phyloP scores from a whole-genome alignment of 257 asterid species.

The Ligustrum vulgare region DNA sequence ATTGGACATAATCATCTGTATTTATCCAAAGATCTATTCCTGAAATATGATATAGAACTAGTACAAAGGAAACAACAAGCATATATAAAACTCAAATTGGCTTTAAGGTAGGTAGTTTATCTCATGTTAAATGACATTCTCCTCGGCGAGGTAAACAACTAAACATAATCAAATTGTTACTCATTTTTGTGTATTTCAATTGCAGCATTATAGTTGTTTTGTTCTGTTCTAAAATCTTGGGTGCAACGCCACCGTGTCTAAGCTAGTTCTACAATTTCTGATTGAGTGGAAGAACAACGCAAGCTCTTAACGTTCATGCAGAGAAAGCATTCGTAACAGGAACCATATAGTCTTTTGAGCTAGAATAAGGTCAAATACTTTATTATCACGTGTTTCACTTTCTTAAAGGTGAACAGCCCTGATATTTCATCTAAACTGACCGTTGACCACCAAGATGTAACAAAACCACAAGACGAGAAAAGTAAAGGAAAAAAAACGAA shows the following conservation, averaged over 20 bases:
- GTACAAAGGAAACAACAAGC: not conserved
- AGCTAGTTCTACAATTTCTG: not conserved
- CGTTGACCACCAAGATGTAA: not conserved
- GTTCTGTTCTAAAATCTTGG: not conserved
- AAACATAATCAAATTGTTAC: not conserved
- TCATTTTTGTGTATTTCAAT: not conserved
- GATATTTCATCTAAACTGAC: not conserved
- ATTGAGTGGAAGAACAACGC: not conserved
- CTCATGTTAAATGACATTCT: not conserved
- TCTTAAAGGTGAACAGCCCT: not conserved
- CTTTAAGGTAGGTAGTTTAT: not conserved
- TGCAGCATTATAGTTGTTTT: not conserved
- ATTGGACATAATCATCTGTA: not conserved
- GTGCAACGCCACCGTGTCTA: not conserved
- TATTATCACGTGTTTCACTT: not conserved
- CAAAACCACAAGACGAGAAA: not conserved
- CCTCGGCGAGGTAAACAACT: not conserved
- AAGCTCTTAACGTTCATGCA: not conserved
- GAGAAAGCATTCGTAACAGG: not conserved
- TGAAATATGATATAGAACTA: not conserved
- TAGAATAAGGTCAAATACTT: constrained; percentile 25
- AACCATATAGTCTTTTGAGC: not conserved
- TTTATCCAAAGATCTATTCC: not conserved
- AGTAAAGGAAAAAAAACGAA: too few species aligned
- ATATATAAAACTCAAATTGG: constrained; percentile 4